A percentile compares a stretch with the other conserved stretches of the same genome.
Conservation (phyloP, 306 rosid species). For the Prunus kanzakura region DNA sequence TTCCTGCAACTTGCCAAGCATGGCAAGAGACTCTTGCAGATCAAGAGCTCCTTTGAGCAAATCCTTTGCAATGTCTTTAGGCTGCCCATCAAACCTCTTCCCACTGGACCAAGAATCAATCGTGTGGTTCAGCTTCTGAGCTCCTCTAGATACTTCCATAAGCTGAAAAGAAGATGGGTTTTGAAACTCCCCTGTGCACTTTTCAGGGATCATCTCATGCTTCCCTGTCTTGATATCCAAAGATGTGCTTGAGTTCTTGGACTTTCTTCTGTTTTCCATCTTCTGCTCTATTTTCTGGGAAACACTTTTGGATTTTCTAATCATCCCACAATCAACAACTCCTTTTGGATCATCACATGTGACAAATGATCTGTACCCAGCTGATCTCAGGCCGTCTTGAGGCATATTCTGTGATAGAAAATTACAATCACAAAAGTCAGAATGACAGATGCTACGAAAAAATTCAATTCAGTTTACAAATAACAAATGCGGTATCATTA, state of each 20-base stretch:
- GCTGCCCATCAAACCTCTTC: slow-evolving; percentile 39
- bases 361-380: slow-evolving; percentile 71
- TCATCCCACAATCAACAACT: slow-evolving; percentile 68
- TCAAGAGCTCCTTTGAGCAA: slow-evolving; percentile 83
- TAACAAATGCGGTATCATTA: background rate
- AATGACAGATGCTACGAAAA: slow-evolving; percentile 23
- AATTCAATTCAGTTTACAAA: slow-evolving; percentile 9
- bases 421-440: slow-evolving; percentile 33
- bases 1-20: slow-evolving; percentile 75
- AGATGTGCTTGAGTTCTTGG: slow-evolving; percentile 27
- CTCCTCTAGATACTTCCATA: slow-evolving; percentile 69
- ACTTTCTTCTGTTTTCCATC: slow-evolving; percentile 39
- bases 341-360: slow-evolving; percentile 93
- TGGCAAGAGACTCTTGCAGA: slow-evolving; percentile 62
- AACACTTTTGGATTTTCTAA: slow-evolving; percentile 53
- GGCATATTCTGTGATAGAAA: slow-evolving; percentile 54
- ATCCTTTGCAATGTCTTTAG: slow-evolving; percentile 64
- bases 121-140: slow-evolving; percentile 67
- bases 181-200: slow-evolving; percentile 26
- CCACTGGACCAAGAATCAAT: slow-evolving; percentile 77
- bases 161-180: slow-evolving; percentile 64
- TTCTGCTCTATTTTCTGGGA: slow-evolving; percentile 51
- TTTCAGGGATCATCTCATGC: slow-evolving; percentile 38
- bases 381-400: slow-evolving; percentile 50
- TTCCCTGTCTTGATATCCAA: slow-evolving; percentile 28